These are phyloP conservation scores for Linnemannia hyalina DNA, from an alignment of 192 early-diverging fungal genomes.

Conservation along the genomic window DNA sequence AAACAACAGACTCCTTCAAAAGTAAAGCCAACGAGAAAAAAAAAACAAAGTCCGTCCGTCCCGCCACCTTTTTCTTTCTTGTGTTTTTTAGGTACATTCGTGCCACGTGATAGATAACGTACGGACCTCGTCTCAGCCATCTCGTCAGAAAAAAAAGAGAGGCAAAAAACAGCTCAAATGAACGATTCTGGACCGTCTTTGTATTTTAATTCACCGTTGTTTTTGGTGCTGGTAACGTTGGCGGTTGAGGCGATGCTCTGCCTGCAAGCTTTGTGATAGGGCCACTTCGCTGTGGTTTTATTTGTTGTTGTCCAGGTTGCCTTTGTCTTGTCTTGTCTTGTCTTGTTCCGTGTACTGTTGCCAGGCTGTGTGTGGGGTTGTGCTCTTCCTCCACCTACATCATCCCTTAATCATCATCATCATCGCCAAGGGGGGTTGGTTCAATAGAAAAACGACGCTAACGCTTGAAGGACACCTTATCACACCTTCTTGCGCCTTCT, in stretches of 20 bases:
- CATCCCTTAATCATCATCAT: not conserved
- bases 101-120: conserved; percentile 3
- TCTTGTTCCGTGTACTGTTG: no score
- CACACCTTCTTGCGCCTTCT: not conserved
- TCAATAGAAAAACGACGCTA: not conserved
- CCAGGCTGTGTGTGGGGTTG: not conserved
- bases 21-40: not conserved
- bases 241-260: not conserved
- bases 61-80: not conserved
- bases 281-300: not conserved
- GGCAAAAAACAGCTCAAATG: not conserved
- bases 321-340: not conserved
- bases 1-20: not conserved
- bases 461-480: not conserved
- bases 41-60: conserved; percentile 8
- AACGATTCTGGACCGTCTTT: no score
- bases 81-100: not conserved
- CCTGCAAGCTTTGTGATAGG: not conserved
- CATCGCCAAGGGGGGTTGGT: not conserved
- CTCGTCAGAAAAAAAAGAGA: not conserved
- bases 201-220: no score
- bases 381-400: not conserved
- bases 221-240: not conserved
- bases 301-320: not conserved
- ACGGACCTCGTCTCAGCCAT: not conserved